A percentile compares a stretch with the other conserved stretches of the same genome.
These are phyloP conservation scores for Plantago major DNA, from an alignment of 257 asterid genomes.

Conservation along the genomic window DNA sequence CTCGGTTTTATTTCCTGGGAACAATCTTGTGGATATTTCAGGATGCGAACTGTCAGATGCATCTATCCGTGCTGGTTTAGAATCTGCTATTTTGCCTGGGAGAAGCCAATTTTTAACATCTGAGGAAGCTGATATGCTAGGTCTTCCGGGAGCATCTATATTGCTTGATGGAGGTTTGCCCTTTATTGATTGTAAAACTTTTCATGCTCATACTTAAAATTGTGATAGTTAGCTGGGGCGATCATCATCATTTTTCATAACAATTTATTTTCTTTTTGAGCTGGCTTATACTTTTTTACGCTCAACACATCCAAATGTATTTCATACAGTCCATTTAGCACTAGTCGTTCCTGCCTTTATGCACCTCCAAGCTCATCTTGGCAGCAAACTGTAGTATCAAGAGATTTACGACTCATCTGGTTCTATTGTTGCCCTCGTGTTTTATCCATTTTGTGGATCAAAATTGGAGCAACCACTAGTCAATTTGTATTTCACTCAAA, in stretches of 20 bases:
- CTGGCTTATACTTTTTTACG: too few species aligned
- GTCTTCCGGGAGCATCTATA: slow-evolving; percentile 57
- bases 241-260: slow-evolving; percentile 13
- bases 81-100: slow-evolving; percentile 64
- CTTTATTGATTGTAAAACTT: slow-evolving; percentile 16
- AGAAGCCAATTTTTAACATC: slow-evolving; percentile 73
- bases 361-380: too few species aligned
- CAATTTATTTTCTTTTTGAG: not conserved
- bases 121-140: slow-evolving; percentile 61
- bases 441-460: not conserved
- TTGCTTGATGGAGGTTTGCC: slow-evolving; percentile 85
- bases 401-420: slow-evolving; percentile 5
- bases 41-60: slow-evolving; percentile 68
- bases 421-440: slow-evolving; percentile 10
- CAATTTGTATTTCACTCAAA: too few species aligned
- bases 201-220: not conserved
- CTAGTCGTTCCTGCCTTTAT: too few species aligned
- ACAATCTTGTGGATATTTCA: slow-evolving; percentile 25
- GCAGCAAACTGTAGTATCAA: slow-evolving; percentile 8
- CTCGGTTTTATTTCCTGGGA: slow-evolving; percentile 1
- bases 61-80: slow-evolving; percentile 77
- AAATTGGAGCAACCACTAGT: too few species aligned
- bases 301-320: too few species aligned
- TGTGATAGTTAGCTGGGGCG: not conserved
- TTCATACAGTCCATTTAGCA: too few species aligned